Evolutionary conservation across 257 asterid genomes (phyloP).

Genomic region (Orobanche coerulescens): DNA sequence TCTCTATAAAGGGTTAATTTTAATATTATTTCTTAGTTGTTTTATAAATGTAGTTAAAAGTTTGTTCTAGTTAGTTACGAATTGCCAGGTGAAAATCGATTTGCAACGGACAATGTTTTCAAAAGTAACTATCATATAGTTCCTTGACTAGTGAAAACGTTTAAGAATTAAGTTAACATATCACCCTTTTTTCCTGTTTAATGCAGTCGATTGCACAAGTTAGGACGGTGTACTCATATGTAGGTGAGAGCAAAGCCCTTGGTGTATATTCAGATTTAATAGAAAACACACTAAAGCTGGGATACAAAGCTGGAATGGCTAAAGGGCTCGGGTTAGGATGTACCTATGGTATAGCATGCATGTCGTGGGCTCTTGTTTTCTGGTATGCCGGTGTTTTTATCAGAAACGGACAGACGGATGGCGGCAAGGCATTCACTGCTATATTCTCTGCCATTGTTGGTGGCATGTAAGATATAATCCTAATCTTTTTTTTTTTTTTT

Average conservation of each 20-base stretch:
- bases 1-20: not conserved
- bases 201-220: slow-evolving; percentile 92
- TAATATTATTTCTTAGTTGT: no score
- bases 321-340: slow-evolving; percentile 97
- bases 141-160: no score
- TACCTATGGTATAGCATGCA: slow-evolving; percentile 94
- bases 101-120: no score
- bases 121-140: not conserved
- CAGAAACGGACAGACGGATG: slow-evolving; percentile 81
- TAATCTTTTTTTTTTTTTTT: not conserved
- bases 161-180: not conserved
- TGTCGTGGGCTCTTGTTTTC: slow-evolving; percentile 98
- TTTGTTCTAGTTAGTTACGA: no score
- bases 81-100: no score
- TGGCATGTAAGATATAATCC: slow-evolving; percentile 74
- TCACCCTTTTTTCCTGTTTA: slow-evolving; percentile 10
- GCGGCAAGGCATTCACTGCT: slow-evolving; percentile 96
- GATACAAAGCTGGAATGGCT: slow-evolving; percentile 98
- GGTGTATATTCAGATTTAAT: slow-evolving; percentile 78
- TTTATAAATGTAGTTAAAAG: no score
- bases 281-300: slow-evolving; percentile 81
- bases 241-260: slow-evolving; percentile 77
- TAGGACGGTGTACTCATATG: slow-evolving; percentile 90
- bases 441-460: slow-evolving; percentile 95
- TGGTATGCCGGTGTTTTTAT: slow-evolving; percentile 99